These are phyloP conservation scores for Kurtzmaniella quercitrusa DNA, from an alignment of 1,139 yeast genomes.

Conservation along the genomic window DNA sequence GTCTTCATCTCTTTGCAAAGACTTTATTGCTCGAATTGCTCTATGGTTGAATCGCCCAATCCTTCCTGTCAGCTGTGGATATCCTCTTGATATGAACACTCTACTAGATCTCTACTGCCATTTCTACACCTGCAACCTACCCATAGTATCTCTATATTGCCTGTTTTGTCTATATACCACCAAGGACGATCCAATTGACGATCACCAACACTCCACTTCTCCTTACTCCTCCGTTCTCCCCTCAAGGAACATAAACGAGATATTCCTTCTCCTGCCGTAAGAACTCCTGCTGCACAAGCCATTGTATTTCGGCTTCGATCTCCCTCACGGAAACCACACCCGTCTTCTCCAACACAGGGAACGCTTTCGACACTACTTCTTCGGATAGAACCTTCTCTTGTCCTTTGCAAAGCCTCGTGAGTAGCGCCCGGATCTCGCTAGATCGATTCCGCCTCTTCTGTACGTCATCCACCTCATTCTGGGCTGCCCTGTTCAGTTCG, in stretches of 20 bases:
- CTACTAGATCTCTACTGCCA: no score
- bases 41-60: no score
- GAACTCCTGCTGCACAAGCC: constrained; percentile 30
- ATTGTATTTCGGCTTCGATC: constrained; percentile 30
- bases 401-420: constrained; percentile 33
- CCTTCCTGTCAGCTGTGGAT: no score
- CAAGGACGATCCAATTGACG: no score
- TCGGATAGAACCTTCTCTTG: constrained; percentile 16
- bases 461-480: constrained; percentile 3
- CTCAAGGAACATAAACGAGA: constrained; percentile 30
- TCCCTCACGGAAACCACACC: constrained; percentile 28
- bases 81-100: no score
- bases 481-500: constrained; percentile 10
- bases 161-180: no score
- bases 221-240: no score
- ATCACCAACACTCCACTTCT: no score
- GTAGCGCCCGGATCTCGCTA: constrained; percentile 24
- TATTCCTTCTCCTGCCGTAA: constrained; percentile 23
- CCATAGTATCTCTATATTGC: no score
- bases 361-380: constrained; percentile 23
- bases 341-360: constrained; percentile 17
- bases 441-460: constrained; percentile 19
- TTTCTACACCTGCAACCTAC: no score
- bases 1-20: no score
- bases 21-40: no score